Percentiles rank a stretch among this genome's conserved stretches.
Evolutionary conservation across 192 early-diverging fungal species (phyloP).

Genomic region (Ambispora gerdemannii): DNA sequence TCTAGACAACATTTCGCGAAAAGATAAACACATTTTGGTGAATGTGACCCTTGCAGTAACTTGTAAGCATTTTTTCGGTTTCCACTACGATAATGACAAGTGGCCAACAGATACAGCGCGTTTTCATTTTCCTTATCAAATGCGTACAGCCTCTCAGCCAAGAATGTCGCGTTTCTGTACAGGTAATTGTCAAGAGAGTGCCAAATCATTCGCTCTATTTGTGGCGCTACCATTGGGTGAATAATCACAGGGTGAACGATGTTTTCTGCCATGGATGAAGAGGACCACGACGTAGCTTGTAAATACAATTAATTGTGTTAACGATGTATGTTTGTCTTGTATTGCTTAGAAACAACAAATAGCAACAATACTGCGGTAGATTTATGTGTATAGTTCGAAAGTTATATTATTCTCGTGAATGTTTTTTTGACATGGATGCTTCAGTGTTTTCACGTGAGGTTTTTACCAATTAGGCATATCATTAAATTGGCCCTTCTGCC

Average conservation of each 20-base stretch:
- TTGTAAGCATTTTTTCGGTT: constrained; percentile 35
- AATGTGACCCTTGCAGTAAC: constrained; percentile 31
- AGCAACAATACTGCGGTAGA: no score
- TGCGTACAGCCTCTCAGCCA: constrained; percentile 43
- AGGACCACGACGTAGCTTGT: background rate
- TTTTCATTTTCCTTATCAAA: constrained; percentile 26
- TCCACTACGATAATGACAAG: constrained; percentile 39
- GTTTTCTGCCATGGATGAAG: background rate
- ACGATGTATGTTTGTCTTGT: no score
- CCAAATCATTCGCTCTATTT: constrained; percentile 36
- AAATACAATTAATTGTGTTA: no score
- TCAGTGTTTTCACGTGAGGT: no score
- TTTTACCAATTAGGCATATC: no score
- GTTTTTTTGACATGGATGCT: no score
- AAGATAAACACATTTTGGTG: constrained; percentile 33
- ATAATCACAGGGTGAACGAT: no score
- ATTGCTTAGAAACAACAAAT: no score
- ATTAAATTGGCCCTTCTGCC: no score
- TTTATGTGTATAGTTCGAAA: no score
- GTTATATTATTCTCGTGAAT: no score
- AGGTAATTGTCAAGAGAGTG: constrained; percentile 42
- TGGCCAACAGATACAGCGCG: constrained; percentile 38
- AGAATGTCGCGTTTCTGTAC: constrained; percentile 41
- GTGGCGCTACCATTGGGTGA: background rate
- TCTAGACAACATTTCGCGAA: constrained; percentile 49